phyloP scores from a whole-genome alignment of 2,329 filamentous ascomycete genomes.

The Chaetomium strumarium region DNA sequence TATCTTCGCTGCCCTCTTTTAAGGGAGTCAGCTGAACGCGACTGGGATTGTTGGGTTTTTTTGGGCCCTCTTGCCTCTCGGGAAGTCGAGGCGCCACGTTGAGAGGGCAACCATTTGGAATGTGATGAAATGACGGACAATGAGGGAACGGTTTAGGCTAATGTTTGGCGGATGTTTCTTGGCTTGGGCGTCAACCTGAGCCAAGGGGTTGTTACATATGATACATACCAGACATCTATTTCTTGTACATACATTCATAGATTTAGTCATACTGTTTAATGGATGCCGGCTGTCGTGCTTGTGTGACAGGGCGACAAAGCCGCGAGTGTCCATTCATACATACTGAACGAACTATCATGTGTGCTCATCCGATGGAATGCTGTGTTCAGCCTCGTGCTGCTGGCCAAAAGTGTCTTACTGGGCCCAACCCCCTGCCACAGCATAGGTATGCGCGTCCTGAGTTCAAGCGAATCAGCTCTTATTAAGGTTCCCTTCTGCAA shows the following conservation, averaged over 20 bases:
- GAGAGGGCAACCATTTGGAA: background rate
- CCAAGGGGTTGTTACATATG: no score
- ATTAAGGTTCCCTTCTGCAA: no score
- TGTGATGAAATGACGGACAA: background rate
- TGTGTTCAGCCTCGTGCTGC: no score
- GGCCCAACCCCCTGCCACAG: no score
- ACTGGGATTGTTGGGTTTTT: background rate
- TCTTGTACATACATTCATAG: slow-evolving; percentile 5
- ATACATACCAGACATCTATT: background rate
- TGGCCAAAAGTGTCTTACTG: no score
- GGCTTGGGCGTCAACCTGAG: background rate
- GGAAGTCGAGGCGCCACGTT: background rate
- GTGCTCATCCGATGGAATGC: no score
- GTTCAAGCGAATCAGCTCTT: no score
- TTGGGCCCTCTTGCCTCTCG: background rate
- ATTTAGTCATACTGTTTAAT: slow-evolving; percentile 3
- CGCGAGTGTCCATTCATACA: background rate
- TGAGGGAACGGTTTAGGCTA: background rate
- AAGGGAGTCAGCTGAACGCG: background rate
- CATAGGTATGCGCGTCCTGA: no score
- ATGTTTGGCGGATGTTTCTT: slow-evolving; percentile 1
- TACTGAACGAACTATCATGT: no score
- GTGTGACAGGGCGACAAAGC: background rate
- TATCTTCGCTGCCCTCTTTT: slow-evolving; percentile 21
- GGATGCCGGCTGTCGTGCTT: slow-evolving; percentile 4